Evolutionary conservation across 768 basidiomycete genomes (phyloP), one percentile per base, ranked within the genome.

Genomic region (Mycena polygramma): DNA sequence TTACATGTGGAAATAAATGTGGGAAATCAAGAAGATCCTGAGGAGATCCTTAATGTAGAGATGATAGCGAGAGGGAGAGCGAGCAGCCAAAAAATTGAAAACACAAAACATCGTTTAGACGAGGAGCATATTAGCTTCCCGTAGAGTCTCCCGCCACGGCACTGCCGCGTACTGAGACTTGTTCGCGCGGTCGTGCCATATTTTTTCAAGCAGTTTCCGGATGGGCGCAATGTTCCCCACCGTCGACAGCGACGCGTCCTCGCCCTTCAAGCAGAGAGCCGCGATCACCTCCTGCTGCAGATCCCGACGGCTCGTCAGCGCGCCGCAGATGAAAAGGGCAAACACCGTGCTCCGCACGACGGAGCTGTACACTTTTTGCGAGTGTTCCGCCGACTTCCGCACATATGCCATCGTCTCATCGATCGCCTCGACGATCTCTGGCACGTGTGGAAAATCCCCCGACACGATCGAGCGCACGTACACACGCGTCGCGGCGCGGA

Each of bases 311-410:
- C 60, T 88, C 81, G 76, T 90, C 88, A 94, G 85, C 72, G 87
- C 89, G 1, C 93, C 93, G 69, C 88, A 88, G 60, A 95, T 86
- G 75, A 91, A 94, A 68, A 93, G 89, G 53, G 88, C 87, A 74
- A 94, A 94, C 73, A 94, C 92, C 35, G 93, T 93, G 80, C 91
- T 93, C 46, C 93, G 85, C 66, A 94, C 86, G 35, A 94, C 91
- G 17, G 87, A 57, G 49, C 54, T 62, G 35, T 57, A 30, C 54
- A 71, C 43, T 15, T 58, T 84, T 51, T 85, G 84, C 55, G 85
- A 81, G 49, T 83, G 80, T 52, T 74, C 77, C 39, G 80, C 83
- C 68, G 85, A 83, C 19, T 68, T 74, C 73, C 71, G 78, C 65
- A 92, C 81, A 69, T 85, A 83, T 6, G 74, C 69, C 77, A 92